Base-by-base conservation (phyloP, 805 yeast species). In the Schwanniomyces yamadae region DNA sequence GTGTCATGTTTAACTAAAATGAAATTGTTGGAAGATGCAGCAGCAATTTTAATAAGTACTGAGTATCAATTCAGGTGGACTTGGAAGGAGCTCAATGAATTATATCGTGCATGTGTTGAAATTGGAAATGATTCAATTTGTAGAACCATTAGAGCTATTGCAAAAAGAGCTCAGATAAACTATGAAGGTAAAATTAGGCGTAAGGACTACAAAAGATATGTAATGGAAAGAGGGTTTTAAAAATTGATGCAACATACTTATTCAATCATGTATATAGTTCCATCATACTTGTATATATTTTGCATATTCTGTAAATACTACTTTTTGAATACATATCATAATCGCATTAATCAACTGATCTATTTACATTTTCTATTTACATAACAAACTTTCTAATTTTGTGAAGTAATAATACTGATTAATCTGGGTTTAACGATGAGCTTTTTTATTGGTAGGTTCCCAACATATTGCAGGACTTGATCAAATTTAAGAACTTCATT, bases 1-100 rank as follows among this genome's bases (percentile, higher is more conserved):
- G 77, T 86, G 1, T 61, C 68, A 11, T 66, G 80, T 23, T 72
- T 87, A 39, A 67, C 81, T 0, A 65, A 64, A 3, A 64, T 79
- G 52, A 76, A 79, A 10, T 60, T 75, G 36, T 62, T 78, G 11
- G 72, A 76, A 8, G 95, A 88, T 54, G 95, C 95, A 0, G 61
- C 82, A 38, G 78, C 79, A 24, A 66, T 89, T 17, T 73, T 87
- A 2, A 52, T 77, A 39, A 75, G 90, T 19, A 80, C 95, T 0
- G 75, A 77, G 45, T 75, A 73, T 26, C 78, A 79, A 46, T 84
- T 86, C 55, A 63, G 71, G 20, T 89, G 97, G 97, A 71, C 67
- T 1, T 64, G 70, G 71, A 50, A 44, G 27, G 60, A 66, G 28
- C 53, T 68, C 14, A 47, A 49, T 12, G 48, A 44, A 7, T 46